phyloP scores from a whole-genome alignment of 2,329 filamentous ascomycete species.

The Aspergillaceae sp. region DNA sequence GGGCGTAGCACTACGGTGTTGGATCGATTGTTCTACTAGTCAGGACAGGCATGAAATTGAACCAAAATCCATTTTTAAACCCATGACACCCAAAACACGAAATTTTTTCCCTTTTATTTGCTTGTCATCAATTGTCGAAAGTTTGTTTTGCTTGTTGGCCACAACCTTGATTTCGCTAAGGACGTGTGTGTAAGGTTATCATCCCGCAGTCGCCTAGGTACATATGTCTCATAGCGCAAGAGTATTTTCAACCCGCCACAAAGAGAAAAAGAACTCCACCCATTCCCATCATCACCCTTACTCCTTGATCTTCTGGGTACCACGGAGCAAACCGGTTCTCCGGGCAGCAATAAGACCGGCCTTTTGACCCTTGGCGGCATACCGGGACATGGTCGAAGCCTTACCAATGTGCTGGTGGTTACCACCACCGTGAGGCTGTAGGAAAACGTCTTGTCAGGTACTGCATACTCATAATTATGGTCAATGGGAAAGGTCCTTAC shows the following conservation, averaged over 20 bases:
- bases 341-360: conserved; percentile 99
- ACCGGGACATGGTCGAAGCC: conserved; percentile 97
- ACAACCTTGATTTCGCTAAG: conserved; percentile 34
- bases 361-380: conserved; percentile 98
- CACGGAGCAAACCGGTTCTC: conserved; percentile 98
- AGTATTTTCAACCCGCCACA: conserved; percentile 35
- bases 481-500: conserved; percentile 34
- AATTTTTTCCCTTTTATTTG: neutral
- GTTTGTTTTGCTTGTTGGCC: conserved; percentile 25
- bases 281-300: conserved; percentile 48
- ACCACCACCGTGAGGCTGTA: conserved; percentile 84
- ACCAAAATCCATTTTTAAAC: too few species aligned
- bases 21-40: too few species aligned
- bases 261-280: conserved; percentile 56
- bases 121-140: too few species aligned
- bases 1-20: too few species aligned
- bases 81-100: neutral
- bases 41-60: too few species aligned
- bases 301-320: conserved; percentile 99
- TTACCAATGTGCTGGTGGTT: conserved; percentile 99
- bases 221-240: conserved; percentile 35
- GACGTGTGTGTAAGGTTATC: conserved; percentile 24
- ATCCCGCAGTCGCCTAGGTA: conserved; percentile 34
- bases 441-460: conserved; percentile 12
- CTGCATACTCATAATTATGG: neutral